phyloP scores from a whole-genome alignment of 2,329 filamentous ascomycete species.

The Fusarium liriodendri region DNA sequence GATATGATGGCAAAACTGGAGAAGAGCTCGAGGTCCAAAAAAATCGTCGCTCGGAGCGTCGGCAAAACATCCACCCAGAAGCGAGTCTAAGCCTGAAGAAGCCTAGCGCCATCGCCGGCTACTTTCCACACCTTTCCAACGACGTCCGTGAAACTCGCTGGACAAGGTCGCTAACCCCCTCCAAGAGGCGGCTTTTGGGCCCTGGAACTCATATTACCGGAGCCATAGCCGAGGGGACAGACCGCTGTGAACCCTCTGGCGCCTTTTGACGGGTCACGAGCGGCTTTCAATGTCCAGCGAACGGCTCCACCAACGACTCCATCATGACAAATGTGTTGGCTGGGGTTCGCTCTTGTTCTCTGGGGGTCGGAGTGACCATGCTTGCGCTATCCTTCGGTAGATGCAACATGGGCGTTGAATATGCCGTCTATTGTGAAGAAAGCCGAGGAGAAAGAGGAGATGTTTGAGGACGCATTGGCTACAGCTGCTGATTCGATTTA shows the following conservation, averaged over 20 bases:
- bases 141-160: constrained; percentile 41
- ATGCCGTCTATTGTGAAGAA: not conserved
- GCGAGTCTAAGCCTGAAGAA: constrained; percentile 44
- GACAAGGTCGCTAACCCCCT: constrained; percentile 19
- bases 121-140: constrained; percentile 54
- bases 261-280: constrained; percentile 32
- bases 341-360: constrained; percentile 33
- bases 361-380: not conserved
- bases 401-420: not conserved
- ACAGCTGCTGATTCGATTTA: not conserved
- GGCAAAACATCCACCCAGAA: constrained; percentile 54
- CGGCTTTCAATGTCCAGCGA: constrained; percentile 35
- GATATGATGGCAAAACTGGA: constrained; percentile 43
- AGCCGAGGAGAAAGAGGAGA: not conserved
- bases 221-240: constrained; percentile 36
- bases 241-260: not conserved
- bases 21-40: constrained; percentile 47
- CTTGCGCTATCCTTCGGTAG: not conserved
- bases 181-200: constrained; percentile 3
- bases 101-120: constrained; percentile 44
- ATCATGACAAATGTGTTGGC: constrained; percentile 39
- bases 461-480: not conserved
- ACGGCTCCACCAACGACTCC: constrained; percentile 20
- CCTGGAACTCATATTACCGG: constrained; percentile 35
- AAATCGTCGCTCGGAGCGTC: constrained; percentile 55